A percentile compares a stretch with the other conserved stretches of the same genome.
Conservation (phyloP, 257 asterid species). For the Marsdenia floribunda region DNA sequence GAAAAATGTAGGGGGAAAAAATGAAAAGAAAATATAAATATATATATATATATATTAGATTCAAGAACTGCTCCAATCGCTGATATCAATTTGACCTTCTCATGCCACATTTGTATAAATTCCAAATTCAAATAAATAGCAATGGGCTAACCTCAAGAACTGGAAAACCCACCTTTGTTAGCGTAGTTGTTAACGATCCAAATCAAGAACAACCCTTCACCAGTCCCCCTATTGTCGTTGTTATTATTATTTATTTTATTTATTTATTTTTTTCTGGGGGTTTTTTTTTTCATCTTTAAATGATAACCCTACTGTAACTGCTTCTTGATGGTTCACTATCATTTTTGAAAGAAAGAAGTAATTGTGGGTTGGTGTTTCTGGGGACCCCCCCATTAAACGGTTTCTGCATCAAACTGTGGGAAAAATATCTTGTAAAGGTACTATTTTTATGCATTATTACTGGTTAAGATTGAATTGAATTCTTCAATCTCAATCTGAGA, state of each 20-base stretch:
- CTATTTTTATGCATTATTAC: neutral
- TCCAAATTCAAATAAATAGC: neutral
- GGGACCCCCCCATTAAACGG: neutral
- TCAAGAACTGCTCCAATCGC: too few species aligned
- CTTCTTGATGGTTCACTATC: neutral
- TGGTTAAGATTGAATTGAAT: neutral
- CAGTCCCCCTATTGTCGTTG: neutral
- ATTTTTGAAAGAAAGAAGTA: neutral
- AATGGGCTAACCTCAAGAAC: too few species aligned
- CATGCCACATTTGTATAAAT: neutral
- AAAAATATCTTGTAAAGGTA: constrained; percentile 4
- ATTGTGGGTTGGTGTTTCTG: constrained; percentile 4
- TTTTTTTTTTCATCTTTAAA: neutral
- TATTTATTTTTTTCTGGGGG: neutral
- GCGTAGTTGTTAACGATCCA: neutral
- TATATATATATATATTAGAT: too few species aligned
- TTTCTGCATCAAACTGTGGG: neutral
- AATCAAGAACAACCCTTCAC: neutral
- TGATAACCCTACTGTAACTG: neutral
- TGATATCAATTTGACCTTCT: neutral
- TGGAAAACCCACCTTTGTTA: too few species aligned
- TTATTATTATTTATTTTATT: neutral
- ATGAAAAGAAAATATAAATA: too few species aligned
- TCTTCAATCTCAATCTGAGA: neutral
- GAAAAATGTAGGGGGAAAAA: too few species aligned